Percentiles rank a stretch among this genome's conserved stretches.
phyloP scores from a whole-genome alignment of 257 asterid genomes.

The Henckelia pumila region DNA sequence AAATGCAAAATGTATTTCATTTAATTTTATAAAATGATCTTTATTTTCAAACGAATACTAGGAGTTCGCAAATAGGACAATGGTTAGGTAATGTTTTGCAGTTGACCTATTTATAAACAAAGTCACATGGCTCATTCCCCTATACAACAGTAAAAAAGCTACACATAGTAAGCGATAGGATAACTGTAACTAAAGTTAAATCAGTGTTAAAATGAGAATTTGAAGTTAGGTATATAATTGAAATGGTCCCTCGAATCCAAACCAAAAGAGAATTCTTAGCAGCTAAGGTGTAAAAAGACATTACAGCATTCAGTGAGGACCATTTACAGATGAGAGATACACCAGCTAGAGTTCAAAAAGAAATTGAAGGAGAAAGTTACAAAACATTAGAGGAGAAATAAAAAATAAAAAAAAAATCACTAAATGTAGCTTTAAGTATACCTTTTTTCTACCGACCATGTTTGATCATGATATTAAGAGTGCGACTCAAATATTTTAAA shows the following conservation, averaged over 20 bases:
- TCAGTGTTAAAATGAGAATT: background rate
- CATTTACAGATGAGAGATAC: background rate
- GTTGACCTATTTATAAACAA: background rate
- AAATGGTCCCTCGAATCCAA: background rate
- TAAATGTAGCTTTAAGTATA: background rate
- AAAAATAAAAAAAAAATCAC: background rate
- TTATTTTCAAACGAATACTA: background rate
- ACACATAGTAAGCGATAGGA: background rate
- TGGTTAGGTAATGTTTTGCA: background rate
- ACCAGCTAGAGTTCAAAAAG: background rate
- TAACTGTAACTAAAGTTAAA: background rate
- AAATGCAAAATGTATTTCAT: too few species aligned
- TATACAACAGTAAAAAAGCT: background rate
- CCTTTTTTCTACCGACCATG: too few species aligned
- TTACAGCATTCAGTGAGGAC: background rate
- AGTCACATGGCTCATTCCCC: background rate
- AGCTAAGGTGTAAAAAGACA: constrained; percentile 1
- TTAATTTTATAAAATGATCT: too few species aligned
- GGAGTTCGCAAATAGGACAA: background rate
- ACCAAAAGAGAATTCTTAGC: background rate
- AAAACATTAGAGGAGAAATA: background rate
- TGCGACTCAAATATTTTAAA: background rate
- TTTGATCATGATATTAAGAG: background rate
- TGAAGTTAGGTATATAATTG: background rate
- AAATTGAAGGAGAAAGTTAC: background rate